Percentiles rank a stretch among this genome's conserved stretches.
These are phyloP conservation scores for Starmerella stigmatis DNA, from an alignment of 805 yeast genomes.

Conservation along the genomic window DNA sequence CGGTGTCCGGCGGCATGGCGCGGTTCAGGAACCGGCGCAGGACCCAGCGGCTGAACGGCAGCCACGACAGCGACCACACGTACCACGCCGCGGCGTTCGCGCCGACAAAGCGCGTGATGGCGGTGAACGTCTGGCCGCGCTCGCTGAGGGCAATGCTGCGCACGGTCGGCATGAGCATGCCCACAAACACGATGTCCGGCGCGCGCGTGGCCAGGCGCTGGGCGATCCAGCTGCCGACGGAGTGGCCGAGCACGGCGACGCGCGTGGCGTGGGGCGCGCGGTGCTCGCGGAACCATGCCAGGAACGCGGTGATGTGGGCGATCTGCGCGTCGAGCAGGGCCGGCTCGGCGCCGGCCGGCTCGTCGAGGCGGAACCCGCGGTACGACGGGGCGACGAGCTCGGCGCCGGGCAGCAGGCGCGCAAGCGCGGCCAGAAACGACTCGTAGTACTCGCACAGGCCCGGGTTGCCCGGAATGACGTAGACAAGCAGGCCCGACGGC, in stretches of 20 bases:
- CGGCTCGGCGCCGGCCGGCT: conserved; percentile 20
- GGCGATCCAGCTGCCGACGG: conserved; percentile 56
- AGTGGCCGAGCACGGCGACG: conserved; percentile 52
- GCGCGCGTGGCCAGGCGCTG: conserved; percentile 40
- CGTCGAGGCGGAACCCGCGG: conserved; percentile 41
- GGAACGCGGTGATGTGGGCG: conserved; percentile 45
- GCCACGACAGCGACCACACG: conserved; percentile 4
- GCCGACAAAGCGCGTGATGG: conserved; percentile 24
- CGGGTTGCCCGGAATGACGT: conserved; percentile 69
- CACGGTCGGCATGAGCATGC: conserved; percentile 62
- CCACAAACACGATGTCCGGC: conserved; percentile 36
- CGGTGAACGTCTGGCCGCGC: conserved; percentile 33
- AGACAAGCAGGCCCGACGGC: conserved; percentile 31
- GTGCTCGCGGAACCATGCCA: conserved; percentile 31
- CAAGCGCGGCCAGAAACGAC: conserved; percentile 41
- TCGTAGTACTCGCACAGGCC: conserved; percentile 58
- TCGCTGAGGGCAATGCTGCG: conserved; percentile 44
- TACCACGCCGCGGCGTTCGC: conserved; percentile 1
- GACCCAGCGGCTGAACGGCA: conserved; percentile 8
- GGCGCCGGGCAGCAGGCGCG: conserved; percentile 35
- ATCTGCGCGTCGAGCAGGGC: conserved; percentile 45
- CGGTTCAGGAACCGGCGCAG: not conserved
- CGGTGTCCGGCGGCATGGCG: conserved; percentile 14
- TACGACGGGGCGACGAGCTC: conserved; percentile 56
- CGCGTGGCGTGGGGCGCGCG: conserved; percentile 25